Evolutionary conservation across 495 filamentous ascomycete species (phyloP), one percentile per base, ranked within the genome.

Genomic region (Penicillium ucsense): DNA sequence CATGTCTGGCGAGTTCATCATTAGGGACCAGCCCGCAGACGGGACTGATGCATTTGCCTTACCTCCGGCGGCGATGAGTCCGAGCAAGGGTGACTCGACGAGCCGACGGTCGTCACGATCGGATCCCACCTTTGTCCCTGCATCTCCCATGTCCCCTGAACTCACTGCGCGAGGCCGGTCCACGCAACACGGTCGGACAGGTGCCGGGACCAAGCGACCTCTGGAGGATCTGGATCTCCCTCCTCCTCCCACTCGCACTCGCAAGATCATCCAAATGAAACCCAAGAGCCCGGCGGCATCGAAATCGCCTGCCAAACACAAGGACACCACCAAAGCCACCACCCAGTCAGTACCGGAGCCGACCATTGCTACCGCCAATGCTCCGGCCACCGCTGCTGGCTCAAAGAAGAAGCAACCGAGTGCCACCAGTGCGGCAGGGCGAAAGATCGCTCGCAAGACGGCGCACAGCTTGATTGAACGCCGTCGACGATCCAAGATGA

Each of bases 241-340:
- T 20, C 92, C 94, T 3, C 92, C 92, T 10, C 92, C 92, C 0
- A 94, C 90, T 8, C 75, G 92, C 41, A 86, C 88, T 31, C 81
- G 94, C 53, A 96, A 89, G 71, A 97, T 98, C 60, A 97, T 97
- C 42, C 92, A 97, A 67, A 95, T 98, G 92, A 94, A 94, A 63
- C 73, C 66, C 8, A 76, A 73, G 52, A 40, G 65, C 0, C 60
- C 58, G 6, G 20, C 63, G 7, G 31, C 56, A 6, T 53, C 49
- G 12, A 71, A 65, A 45, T 29, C 60, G 31, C 46, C 61, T 0
- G 31, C 59, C 6, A 62, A 50, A 35, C 44, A 57, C 11, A 65
- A 63, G 36, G 63, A 66, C 2, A 60, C 12, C 10, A 50, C 40
- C 40, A 73, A 71, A 31, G 45, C 45, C 28, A 10, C 63, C 1